Evolutionary conservation across 2,329 filamentous ascomycete genomes (phyloP).

Genomic region (Arthrobotrys iridis): DNA sequence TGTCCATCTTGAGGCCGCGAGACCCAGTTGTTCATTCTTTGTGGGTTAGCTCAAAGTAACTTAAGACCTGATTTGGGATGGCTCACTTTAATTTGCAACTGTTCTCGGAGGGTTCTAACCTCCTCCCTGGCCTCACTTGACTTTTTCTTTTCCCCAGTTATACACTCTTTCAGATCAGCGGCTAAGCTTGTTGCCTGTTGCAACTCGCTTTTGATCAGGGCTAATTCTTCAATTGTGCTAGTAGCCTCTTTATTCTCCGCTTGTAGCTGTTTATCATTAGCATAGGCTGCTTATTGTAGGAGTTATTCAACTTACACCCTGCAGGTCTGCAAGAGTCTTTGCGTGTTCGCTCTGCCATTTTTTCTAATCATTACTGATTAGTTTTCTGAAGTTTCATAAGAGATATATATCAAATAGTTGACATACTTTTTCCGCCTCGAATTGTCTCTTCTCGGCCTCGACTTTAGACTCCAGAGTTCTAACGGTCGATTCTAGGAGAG

Average conservation of each 20-base stretch:
- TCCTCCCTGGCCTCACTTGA: background rate
- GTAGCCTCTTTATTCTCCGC: background rate
- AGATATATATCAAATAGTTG: background rate
- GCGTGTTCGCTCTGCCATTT: background rate
- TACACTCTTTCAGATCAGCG: background rate
- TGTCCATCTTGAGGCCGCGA: conserved; percentile 13
- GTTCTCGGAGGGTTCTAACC: background rate
- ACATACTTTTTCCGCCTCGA: conserved; percentile 24
- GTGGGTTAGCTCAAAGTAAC: background rate
- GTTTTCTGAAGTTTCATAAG: background rate
- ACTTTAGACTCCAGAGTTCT: conserved; percentile 6
- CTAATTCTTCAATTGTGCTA: background rate
- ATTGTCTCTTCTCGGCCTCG: conserved; percentile 21
- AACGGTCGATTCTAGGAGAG: conserved; percentile 24
- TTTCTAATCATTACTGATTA: background rate
- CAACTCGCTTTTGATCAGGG: background rate
- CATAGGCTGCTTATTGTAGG: background rate
- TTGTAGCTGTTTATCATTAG: conserved; percentile 6
- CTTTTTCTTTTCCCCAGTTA: conserved; percentile 3
- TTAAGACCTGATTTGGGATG: background rate
- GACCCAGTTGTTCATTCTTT: conserved; percentile 29
- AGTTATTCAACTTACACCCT: background rate
- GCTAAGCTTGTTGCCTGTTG: background rate
- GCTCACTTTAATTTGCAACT: conserved; percentile 19
- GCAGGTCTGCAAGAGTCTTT: conserved; percentile 2